Evolutionary conservation across 768 basidiomycete genomes (phyloP).

Genomic region (Lactarius hengduanensis): DNA sequence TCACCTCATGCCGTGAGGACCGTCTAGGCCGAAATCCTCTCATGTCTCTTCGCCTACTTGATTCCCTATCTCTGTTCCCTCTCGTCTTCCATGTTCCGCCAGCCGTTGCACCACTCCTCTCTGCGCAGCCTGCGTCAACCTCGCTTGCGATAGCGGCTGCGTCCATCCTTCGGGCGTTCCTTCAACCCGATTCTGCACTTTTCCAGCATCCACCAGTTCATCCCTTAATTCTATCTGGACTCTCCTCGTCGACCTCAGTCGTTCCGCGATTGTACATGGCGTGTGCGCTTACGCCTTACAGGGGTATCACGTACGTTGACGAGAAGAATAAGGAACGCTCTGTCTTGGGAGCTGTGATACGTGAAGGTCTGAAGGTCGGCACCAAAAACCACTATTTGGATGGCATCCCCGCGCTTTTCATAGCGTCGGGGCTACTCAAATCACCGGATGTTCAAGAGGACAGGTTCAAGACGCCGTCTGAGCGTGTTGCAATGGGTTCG

Average conservation of each 20-base stretch:
- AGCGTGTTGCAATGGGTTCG: slow-evolving; percentile 61
- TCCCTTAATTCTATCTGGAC: slow-evolving; percentile 42
- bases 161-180: slow-evolving; percentile 54
- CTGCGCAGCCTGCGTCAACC: slow-evolving; percentile 42
- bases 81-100: slow-evolving; percentile 61
- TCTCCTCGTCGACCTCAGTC: slow-evolving; percentile 41
- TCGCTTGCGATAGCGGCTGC: slow-evolving; percentile 53
- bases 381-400: slow-evolving; percentile 73
- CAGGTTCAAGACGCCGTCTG: slow-evolving; percentile 42
- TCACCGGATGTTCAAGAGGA: slow-evolving; percentile 37
- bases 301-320: slow-evolving; percentile 55
- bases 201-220: slow-evolving; percentile 46
- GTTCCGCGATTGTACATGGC: slow-evolving; percentile 75
- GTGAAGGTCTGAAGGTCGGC: slow-evolving; percentile 84
- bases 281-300: slow-evolving; percentile 70
- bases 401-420: slow-evolving; percentile 67
- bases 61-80: slow-evolving; percentile 66
- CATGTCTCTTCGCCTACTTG: slow-evolving; percentile 70
- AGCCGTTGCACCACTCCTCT: slow-evolving; percentile 44
- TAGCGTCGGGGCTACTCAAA: slow-evolving; percentile 47
- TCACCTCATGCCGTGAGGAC: slow-evolving; percentile 4
- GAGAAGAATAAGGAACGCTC: slow-evolving; percentile 60
- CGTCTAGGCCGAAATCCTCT: slow-evolving; percentile 69
- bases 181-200: slow-evolving; percentile 33
- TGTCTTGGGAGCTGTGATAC: slow-evolving; percentile 66